Base-by-base conservation (phyloP, 2,329 filamentous ascomycete genomes). In the Colletotrichum orchidophilum region DNA sequence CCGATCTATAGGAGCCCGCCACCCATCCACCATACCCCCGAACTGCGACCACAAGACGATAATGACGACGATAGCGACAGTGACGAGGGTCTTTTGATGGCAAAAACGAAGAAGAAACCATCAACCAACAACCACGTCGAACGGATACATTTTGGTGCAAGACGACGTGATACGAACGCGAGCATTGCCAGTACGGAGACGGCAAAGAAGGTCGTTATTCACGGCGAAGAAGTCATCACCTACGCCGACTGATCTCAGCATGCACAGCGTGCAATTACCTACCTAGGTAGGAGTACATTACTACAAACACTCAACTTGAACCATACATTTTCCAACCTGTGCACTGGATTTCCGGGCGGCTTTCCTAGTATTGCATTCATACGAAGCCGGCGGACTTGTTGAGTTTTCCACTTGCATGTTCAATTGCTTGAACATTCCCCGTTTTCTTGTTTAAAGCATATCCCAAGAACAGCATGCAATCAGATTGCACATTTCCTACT, bases 151-250 rank as follows among this genome's bases (percentile, higher is more conserved):
- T 81, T 81, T 62, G 81, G 80, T 55, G 80, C 84, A 2, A 82
- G 81, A 71, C 83, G 89, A 67, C 85, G 90, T 35, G 87, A 89
- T 74, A 91, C 89, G 1, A 89, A 90, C 74, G 87, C 87, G 1
- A 90, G 88, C 74, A 87, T 88, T 31, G 87, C 86, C 35, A 91
- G 89, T 76, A 90, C 88, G 1, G 90, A 91, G 75, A 92, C 90
- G 53, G 90, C 90, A 49, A 91, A 90, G 81, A 90, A 90, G 33
- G 55, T 72, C 5, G 29, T 60, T 6, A 66, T 72, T 4, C 69
- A 71, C 18, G 66, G 66, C 53, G 70, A 72, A 26, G 70, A 72
- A 2, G 66, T 65, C 29, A 69, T 13, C 7, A 42, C 50, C 4
- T 65, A 33, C 15, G 33, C 24, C 5, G 70, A 72, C 27, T 72